Conservation (phyloP, 2,329 filamentous ascomycete genomes). For the Sporothrix variecibatus region DNA sequence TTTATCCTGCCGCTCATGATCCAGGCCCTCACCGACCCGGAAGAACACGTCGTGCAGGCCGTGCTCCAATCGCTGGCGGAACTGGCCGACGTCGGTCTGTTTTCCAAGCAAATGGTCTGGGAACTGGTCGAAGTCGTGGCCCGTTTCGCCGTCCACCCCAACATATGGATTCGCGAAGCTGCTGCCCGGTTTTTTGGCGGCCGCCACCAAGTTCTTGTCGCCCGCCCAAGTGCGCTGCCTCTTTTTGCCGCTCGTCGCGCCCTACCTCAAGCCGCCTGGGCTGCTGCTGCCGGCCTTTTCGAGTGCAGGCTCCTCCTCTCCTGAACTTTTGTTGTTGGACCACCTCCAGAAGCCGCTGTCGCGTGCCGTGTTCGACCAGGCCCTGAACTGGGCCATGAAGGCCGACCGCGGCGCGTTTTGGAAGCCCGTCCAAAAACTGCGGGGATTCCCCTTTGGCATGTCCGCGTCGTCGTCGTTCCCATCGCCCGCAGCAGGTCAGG, state of each 20-base stretch:
- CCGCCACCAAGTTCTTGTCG: constrained; percentile 73
- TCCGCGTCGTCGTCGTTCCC: constrained; percentile 43
- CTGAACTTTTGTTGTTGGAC: constrained; percentile 75
- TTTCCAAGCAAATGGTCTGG: constrained; percentile 83
- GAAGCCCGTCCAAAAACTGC: constrained; percentile 72
- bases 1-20: constrained; percentile 96
- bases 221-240: constrained; percentile 82
- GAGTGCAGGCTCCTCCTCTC: background rate
- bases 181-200: constrained; percentile 82
- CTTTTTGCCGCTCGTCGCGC: constrained; percentile 74
- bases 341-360: constrained; percentile 80
- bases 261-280: constrained; percentile 72
- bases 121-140: constrained; percentile 82
- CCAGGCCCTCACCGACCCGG: constrained; percentile 86
- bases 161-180: constrained; percentile 91
- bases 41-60: constrained; percentile 91
- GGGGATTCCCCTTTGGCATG: constrained; percentile 64
- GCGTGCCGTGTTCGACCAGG: constrained; percentile 79
- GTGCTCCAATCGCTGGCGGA: constrained; percentile 85
- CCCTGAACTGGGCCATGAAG: constrained; percentile 81
- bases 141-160: constrained; percentile 90
- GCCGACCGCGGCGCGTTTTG: constrained; percentile 83
- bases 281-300: constrained; percentile 55
- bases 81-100: constrained; percentile 82
- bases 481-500: background rate